Percentiles rank a stretch among this genome's conserved stretches.
phyloP scores from a whole-genome alignment of 768 basidiomycete genomes.

The Dentipellis sp. region DNA sequence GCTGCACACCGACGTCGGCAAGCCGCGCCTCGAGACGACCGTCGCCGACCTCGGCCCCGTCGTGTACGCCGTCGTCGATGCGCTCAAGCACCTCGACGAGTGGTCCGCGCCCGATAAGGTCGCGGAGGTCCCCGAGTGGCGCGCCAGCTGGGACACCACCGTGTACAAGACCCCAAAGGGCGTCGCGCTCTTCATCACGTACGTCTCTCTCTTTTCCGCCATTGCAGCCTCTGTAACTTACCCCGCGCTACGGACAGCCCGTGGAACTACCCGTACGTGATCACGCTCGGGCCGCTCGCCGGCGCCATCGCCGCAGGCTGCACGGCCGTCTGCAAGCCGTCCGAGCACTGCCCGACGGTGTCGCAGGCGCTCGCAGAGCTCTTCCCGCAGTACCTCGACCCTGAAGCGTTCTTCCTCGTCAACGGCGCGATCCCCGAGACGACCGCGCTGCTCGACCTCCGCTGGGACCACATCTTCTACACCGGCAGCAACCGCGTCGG shows the following conservation, averaged over 20 bases:
- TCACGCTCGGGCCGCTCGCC: conserved; percentile 9
- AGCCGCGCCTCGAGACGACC: conserved; percentile 15
- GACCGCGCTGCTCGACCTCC: conserved; percentile 26
- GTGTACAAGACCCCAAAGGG: conserved; percentile 19
- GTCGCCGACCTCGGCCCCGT: conserved; percentile 14
- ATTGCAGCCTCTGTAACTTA: not conserved
- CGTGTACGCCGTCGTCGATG: conserved; percentile 8
- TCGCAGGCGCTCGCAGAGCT: conserved; percentile 17
- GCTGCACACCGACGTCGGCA: conserved; percentile 15
- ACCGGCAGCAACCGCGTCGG: conserved; percentile 36
- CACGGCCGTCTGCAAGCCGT: conserved; percentile 21
- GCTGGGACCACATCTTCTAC: conserved; percentile 37
- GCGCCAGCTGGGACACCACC: conserved; percentile 16
- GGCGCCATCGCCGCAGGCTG: conserved; percentile 24
- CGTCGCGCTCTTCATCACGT: conserved; percentile 16
- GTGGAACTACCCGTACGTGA: conserved; percentile 13
- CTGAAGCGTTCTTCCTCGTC: conserved; percentile 13
- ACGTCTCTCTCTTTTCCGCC: not conserved
- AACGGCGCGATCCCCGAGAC: conserved; percentile 18
- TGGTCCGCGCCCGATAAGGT: conserved; percentile 17
- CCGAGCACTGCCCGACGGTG: conserved; percentile 17
- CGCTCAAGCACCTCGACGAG: conserved; percentile 16
- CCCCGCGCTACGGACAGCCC: conserved; percentile 2
- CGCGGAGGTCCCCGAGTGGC: conserved; percentile 3
- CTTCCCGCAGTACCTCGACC: conserved; percentile 23